Evolutionary conservation across 495 filamentous ascomycete genomes (phyloP), one percentile per base, ranked within the genome.

Genomic region (Hypoxylon subgilvum): DNA sequence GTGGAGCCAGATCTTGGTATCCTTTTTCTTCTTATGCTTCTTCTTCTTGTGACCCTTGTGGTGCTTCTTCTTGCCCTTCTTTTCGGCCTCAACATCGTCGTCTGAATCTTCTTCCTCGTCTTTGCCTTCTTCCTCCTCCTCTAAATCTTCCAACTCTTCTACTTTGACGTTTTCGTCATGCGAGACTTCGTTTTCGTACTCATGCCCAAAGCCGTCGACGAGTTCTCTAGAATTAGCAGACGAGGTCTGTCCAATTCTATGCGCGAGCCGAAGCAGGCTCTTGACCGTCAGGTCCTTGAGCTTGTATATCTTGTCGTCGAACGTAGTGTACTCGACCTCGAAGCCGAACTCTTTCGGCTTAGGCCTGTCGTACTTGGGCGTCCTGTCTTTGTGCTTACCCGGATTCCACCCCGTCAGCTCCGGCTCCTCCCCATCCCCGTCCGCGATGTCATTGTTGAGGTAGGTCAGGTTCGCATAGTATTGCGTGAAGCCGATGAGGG

Each of bases 391-490:
- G 55, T 83, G 77, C 39, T 83, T 86, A 39, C 84, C 86, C 16
- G 79, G 70, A 2, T 74, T 69, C 76, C 78, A 83, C 41, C 72
- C 67, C 52, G 25, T 66, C 44, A 63, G 69, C 14, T 63, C 44
- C 10, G 39, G 32, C 2, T 72, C 61, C 2, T 65, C 69, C 9
- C 67, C 54, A 10, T 60, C 38, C 7, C 39, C 17, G 13, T 52
- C 61, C 3, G 62, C 40, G 52, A 82, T 76, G 62, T 86, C 79
- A 36, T 86, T 87, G 69, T 97, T 95, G 76, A 95, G 86, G 53
- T 81, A 73, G 0, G 95, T 97, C 1, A 99, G 76, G 73, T 99
- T 99, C 35, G 92, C 91, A 70, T 81, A 96, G 74, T 95, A 97
- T 63, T 99, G 94, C 3, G 85, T 92, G 67, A 88, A 97, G 7